Evolutionary conservation across 805 yeast species (phyloP), one percentile per base, ranked within the genome.

Genomic region (Debaryomyces maramus): DNA sequence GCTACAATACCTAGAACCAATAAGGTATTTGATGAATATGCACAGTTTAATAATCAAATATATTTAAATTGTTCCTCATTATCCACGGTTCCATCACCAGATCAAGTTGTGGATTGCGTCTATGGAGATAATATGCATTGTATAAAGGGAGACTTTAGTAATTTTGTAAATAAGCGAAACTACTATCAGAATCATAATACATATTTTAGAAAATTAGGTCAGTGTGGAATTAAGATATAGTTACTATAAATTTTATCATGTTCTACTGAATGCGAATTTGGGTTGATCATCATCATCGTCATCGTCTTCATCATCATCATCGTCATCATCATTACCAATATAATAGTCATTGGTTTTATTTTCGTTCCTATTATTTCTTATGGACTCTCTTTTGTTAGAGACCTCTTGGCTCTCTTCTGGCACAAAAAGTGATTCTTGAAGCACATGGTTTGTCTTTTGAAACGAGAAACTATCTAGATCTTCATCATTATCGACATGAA

Each of bases 11-110:
- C 74, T 2, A 49, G 41, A n/a, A 48, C 48, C 17, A 39, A 46
- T 11, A 46, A 44, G 28, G 15, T 52, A 2, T 34, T 51, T 26
- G 55, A 50, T 24, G 32, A 46, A 4, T 69, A 69, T 40, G 37
- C 37, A 30, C 71, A 63, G 39, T 67, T 67, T 36, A 53, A 61
- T 32, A 65, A 65, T 38, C 73, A 67, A 41, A 60, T 69, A 7
- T 67, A 69, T 46, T 44, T 65, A 36, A 62, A 65, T 39, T 57
- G 61, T 31, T 58, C 70, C 3, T 47, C 60, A 3, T 30, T 47
- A 9, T 48, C 50, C 4, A 46, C 56, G 2, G 33, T 39, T 4
- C 73, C 74, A 3, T 14, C 39, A 1, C 44, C 39, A 1, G 52
- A 52, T 0, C 52, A 58, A 32, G 72, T 67, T 6, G 52, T 66